These are phyloP conservation scores for Hippophae gyantsensis DNA, from an alignment of 306 rosid species.

Conservation along the genomic window DNA sequence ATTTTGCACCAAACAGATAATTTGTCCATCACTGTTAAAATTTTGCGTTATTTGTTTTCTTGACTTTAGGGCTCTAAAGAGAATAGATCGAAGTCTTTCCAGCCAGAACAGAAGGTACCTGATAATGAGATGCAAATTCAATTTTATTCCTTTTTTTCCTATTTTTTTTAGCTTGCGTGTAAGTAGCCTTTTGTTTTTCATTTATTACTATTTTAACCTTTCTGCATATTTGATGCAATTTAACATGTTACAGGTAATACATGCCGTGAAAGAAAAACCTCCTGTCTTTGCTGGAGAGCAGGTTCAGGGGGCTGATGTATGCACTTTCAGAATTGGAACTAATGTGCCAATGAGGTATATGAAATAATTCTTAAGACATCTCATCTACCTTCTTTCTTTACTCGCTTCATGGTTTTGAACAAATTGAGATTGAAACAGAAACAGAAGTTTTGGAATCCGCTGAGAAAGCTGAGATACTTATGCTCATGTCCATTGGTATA, in stretches of 20 bases:
- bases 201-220: too few species aligned
- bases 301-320: constrained; percentile 29
- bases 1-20: background rate
- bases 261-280: constrained; percentile 39
- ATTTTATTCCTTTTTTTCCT: background rate
- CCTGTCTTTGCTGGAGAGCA: constrained; percentile 45
- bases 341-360: constrained; percentile 40
- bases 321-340: constrained; percentile 28
- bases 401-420: background rate
- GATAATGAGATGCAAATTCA: too few species aligned
- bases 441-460: constrained; percentile 68
- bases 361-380: background rate
- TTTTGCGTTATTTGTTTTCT: constrained; percentile 40
- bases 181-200: too few species aligned
- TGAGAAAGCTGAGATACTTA: constrained; percentile 23
- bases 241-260: constrained; percentile 25
- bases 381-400: background rate
- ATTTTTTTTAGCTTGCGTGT: background rate
- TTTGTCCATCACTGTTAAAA: constrained; percentile 7
- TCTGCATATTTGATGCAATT: background rate
- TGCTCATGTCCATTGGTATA: constrained; percentile 15
- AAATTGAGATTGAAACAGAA: constrained; percentile 14
- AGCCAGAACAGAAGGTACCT: constrained; percentile 29
- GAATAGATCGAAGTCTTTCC: constrained; percentile 55
- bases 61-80: constrained; percentile 85